phyloP scores from a whole-genome alignment of 1,139 yeast genomes.

The Suhomyces anneliseae region DNA sequence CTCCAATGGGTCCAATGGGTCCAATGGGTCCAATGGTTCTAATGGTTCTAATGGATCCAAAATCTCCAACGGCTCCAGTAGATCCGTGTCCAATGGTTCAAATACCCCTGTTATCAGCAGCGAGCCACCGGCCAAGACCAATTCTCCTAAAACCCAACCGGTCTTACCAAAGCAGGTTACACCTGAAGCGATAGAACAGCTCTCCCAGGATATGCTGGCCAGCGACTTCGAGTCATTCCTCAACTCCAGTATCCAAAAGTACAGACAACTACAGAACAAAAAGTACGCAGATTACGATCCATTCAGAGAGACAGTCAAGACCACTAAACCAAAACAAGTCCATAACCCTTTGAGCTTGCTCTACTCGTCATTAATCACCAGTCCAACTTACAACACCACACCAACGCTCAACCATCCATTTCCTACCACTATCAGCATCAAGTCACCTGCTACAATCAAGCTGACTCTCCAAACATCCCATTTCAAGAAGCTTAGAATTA shows the following conservation, averaged over 20 bases:
- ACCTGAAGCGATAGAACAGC: too few species aligned
- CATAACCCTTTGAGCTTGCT: constrained; percentile 18
- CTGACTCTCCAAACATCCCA: constrained; percentile 40
- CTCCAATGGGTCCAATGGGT: too few species aligned
- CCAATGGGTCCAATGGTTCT: too few species aligned
- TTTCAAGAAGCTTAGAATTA: constrained; percentile 45
- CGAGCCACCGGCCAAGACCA: too few species aligned
- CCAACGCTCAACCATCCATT: constrained; percentile 12
- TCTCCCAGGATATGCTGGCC: neutral
- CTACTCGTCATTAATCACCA: constrained; percentile 16
- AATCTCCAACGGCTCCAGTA: too few species aligned
- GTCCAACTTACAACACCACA: neutral
- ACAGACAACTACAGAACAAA: constrained; percentile 30
- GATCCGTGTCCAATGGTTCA: too few species aligned
- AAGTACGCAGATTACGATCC: constrained; percentile 17
- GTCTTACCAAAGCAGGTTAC: too few species aligned
- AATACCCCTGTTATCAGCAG: too few species aligned
- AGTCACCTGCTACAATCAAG: constrained; percentile 42
- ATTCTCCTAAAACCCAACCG: too few species aligned
- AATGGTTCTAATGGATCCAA: too few species aligned
- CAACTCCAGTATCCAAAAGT: constrained; percentile 33
- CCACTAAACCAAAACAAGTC: neutral
- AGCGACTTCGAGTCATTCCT: constrained; percentile 38
- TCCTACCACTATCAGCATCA: constrained; percentile 19
- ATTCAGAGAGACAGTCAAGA: constrained; percentile 2